Conservation (phyloP, 2,329 filamentous ascomycete species). For the Gliomastix tumulicola region DNA sequence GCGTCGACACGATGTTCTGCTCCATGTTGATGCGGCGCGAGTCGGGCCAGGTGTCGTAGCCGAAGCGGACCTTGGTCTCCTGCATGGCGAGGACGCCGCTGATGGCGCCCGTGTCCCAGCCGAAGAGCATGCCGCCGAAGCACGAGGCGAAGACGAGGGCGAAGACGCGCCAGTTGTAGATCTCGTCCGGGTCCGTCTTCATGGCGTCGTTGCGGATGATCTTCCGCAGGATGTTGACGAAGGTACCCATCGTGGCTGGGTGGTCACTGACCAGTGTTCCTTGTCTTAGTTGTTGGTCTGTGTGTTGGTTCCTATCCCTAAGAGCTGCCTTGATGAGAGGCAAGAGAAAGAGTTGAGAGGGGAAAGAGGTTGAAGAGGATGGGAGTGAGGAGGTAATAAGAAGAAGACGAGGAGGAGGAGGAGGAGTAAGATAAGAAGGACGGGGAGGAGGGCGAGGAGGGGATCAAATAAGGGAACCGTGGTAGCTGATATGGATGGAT, state of each 20-base stretch:
- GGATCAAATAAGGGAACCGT: too few relatives aligned
- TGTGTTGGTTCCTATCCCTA: too few relatives aligned
- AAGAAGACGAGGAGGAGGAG: too few relatives aligned
- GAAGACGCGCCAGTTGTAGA: slow-evolving; percentile 65
- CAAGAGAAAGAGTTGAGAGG: background rate
- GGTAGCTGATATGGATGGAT: too few relatives aligned
- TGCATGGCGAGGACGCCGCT: slow-evolving; percentile 58
- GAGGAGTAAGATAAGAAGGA: too few relatives aligned
- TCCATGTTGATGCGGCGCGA: slow-evolving; percentile 42
- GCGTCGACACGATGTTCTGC: slow-evolving; percentile 63
- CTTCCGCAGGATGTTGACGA: slow-evolving; percentile 36
- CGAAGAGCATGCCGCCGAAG: slow-evolving; percentile 55
- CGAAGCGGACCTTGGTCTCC: slow-evolving; percentile 41
- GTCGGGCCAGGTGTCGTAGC: slow-evolving; percentile 18
- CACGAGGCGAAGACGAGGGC: slow-evolving; percentile 57
- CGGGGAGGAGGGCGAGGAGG: too few relatives aligned
- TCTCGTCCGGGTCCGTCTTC: slow-evolving; percentile 57
- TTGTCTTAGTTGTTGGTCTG: too few relatives aligned
- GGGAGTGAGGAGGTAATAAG: too few relatives aligned
- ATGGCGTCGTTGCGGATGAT: slow-evolving; percentile 67
- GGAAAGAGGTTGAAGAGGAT: too few relatives aligned
- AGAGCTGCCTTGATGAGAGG: too few relatives aligned
- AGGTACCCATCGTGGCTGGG: background rate
- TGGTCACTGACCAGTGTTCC: too few relatives aligned
- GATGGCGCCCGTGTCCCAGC: slow-evolving; percentile 56